Conservation (phyloP, 495 filamentous ascomycete genomes). For the Aspergillus nanangensis region DNA sequence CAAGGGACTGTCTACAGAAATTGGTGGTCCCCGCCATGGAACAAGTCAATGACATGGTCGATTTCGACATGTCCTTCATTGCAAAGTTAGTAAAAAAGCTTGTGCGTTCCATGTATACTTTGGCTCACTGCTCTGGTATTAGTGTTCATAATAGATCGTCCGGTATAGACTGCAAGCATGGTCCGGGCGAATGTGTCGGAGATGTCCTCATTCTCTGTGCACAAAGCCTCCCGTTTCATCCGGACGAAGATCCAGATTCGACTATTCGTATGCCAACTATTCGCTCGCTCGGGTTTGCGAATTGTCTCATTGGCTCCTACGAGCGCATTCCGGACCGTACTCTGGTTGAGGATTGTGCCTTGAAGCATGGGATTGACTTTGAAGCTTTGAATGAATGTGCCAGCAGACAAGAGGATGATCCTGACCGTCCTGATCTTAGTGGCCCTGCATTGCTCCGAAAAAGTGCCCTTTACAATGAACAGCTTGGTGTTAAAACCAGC, state of each 20-base stretch:
- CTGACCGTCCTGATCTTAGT: slow-evolving; percentile 55
- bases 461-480: slow-evolving; percentile 66
- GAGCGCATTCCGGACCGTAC: slow-evolving; percentile 64
- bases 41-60: slow-evolving; percentile 72
- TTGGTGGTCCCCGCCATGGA: slow-evolving; percentile 86
- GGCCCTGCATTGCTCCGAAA: slow-evolving; percentile 63
- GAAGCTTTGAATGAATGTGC: slow-evolving; percentile 74
- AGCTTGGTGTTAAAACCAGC: slow-evolving; percentile 70
- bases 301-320: slow-evolving; percentile 76
- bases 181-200: slow-evolving; percentile 85
- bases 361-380: slow-evolving; percentile 87
- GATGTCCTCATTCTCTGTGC: slow-evolving; percentile 94
- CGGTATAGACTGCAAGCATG: slow-evolving; percentile 70
- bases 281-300: slow-evolving; percentile 82
- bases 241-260: slow-evolving; percentile 1
- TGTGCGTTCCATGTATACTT: too few relatives aligned
- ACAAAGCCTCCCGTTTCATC: slow-evolving; percentile 52
- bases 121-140: not conserved
- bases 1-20: slow-evolving; percentile 71
- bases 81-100: slow-evolving; percentile 61
- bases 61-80: slow-evolving; percentile 89
- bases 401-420: slow-evolving; percentile 40
- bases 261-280: slow-evolving; percentile 60
- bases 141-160: slow-evolving; percentile 35
- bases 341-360: slow-evolving; percentile 77